Evolutionary conservation across 139 green algal species (phyloP).

Genomic region (Haematococcus sp.): DNA sequence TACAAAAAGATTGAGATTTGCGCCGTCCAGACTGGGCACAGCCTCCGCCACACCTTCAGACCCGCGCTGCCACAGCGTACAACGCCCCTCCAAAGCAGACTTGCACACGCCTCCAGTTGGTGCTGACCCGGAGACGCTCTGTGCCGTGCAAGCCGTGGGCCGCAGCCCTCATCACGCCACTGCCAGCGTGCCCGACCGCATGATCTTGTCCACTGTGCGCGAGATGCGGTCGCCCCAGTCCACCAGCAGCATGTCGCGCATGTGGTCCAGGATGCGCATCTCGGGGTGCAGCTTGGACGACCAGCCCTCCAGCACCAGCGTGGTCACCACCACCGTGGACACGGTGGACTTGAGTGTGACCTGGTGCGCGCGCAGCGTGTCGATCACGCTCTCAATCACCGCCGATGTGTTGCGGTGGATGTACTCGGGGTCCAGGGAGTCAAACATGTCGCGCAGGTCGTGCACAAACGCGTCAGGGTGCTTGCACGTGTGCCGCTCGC

Average conservation of each 20-base stretch:
- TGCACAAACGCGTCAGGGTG: slow-evolving; percentile 56
- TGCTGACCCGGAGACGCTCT: too few species aligned
- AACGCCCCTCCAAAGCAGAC: too few species aligned
- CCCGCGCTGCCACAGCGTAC: too few species aligned
- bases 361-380: slow-evolving; percentile 70
- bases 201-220: slow-evolving; percentile 51
- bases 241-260: slow-evolving; percentile 51
- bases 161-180: slow-evolving; percentile 7
- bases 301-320: slow-evolving; percentile 89
- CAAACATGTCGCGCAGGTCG: slow-evolving; percentile 61
- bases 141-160: too few species aligned
- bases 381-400: slow-evolving; percentile 81
- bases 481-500: slow-evolving; percentile 53
- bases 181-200: slow-evolving; percentile 27
- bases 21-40: too few species aligned
- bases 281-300: slow-evolving; percentile 84
- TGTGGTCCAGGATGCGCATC: slow-evolving; percentile 79
- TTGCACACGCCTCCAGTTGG: too few species aligned
- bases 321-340: slow-evolving; percentile 75
- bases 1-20: too few species aligned
- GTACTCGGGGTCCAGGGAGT: slow-evolving; percentile 61
- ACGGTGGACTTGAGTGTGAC: slow-evolving; percentile 49
- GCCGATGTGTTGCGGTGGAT: slow-evolving; percentile 67
- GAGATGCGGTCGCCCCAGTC: slow-evolving; percentile 58
- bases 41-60: too few species aligned